phyloP scores from a whole-genome alignment of 768 basidiomycete genomes.

The Mycena venus region DNA sequence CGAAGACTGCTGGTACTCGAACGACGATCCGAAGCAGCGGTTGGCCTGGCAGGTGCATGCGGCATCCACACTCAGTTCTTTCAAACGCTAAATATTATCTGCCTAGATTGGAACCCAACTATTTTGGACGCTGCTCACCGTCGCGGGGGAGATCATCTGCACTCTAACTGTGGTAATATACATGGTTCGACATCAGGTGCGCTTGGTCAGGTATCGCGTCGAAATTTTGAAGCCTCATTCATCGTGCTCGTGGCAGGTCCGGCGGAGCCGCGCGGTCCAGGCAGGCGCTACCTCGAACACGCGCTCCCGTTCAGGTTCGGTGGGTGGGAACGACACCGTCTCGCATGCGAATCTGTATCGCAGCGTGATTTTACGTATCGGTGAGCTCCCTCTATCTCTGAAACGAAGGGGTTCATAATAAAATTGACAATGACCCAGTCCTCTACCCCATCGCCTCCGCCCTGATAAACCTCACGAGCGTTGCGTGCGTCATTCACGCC shows the following conservation, averaged over 20 bases:
- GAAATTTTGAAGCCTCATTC: background rate
- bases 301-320: constrained; percentile 1
- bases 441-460: constrained; percentile 29
- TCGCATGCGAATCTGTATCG: constrained; percentile 23
- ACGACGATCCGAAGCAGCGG: constrained; percentile 25
- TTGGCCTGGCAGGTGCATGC: constrained; percentile 39
- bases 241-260: background rate
- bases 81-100: too few species aligned
- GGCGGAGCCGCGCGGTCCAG: background rate
- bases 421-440: background rate
- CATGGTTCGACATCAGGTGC: constrained; percentile 38
- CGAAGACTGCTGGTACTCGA: constrained; percentile 38
- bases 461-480: constrained; percentile 29
- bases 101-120: constrained; percentile 34
- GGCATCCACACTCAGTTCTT: too few species aligned
- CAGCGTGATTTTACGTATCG: constrained; percentile 31
- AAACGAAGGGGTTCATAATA: background rate
- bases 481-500: constrained; percentile 29
- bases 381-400: background rate
- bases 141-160: constrained; percentile 26
- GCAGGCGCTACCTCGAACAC: background rate
- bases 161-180: constrained; percentile 22
- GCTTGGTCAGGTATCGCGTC: too few species aligned
- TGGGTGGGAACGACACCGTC: background rate
- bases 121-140: constrained; percentile 32